phyloP scores from a whole-genome alignment of 2,329 filamentous ascomycete genomes.

The Chaetomiaceae sp. region DNA sequence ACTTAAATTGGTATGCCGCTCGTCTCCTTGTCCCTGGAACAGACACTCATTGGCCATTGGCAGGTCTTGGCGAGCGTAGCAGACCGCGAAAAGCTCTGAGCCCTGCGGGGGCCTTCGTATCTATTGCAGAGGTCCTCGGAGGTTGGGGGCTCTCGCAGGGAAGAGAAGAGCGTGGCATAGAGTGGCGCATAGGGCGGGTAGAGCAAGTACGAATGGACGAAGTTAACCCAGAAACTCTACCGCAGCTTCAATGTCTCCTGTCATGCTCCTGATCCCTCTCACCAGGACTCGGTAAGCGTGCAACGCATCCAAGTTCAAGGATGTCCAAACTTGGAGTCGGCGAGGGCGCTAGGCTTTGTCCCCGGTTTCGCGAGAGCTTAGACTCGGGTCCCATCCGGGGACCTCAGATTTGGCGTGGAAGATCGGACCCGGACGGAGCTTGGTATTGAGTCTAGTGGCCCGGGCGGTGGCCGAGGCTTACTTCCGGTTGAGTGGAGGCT shows the following conservation, averaged over 20 bases:
- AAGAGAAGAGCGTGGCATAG: too few relatives aligned
- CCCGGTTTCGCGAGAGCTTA: constrained; percentile 3
- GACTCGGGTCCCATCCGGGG: neutral
- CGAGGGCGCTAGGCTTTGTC: neutral
- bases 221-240: too few relatives aligned
- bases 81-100: neutral
- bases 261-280: neutral
- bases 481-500: neutral
- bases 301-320: neutral
- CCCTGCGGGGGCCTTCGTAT: neutral
- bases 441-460: neutral
- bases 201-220: too few relatives aligned
- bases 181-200: too few relatives aligned
- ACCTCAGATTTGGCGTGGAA: neutral
- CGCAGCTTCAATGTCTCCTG: too few relatives aligned
- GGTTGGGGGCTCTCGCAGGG: neutral
- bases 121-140: neutral
- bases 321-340: too few relatives aligned
- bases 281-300: neutral
- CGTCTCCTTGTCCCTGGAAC: constrained; percentile 14
- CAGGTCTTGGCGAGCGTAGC: neutral
- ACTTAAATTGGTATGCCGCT: constrained; percentile 15
- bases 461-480: neutral
- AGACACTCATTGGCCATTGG: constrained; percentile 9
- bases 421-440: constrained; percentile 5